Percentiles rank a stretch among this genome's conserved stretches.
Conservation (phyloP, 73 alveolate species). For the Blepharisma stoltei region DNA sequence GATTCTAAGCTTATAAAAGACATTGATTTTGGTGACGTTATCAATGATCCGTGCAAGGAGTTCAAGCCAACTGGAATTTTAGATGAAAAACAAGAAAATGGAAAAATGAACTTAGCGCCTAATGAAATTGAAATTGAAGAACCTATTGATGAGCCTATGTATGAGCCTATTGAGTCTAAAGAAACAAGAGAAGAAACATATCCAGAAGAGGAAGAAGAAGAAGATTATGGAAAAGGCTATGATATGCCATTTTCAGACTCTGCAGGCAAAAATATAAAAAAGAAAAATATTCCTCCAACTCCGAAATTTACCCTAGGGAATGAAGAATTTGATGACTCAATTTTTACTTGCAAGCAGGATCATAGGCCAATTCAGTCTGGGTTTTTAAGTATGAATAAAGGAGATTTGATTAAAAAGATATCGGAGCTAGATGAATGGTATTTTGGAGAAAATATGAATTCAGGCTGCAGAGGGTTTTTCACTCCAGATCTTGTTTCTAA, state of each 20-base stretch:
- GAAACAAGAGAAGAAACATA: not conserved
- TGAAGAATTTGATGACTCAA: not conserved
- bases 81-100: not conserved
- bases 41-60: constrained; percentile 6
- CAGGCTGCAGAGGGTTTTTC: constrained; percentile 20
- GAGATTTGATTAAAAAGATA: constrained; percentile 7
- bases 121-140: no score
- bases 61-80: constrained; percentile 23
- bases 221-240: not conserved
- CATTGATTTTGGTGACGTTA: not conserved
- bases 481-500: not conserved
- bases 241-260: constrained; percentile 20
- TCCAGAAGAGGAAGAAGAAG: not conserved
- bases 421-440: constrained; percentile 22
- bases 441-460: constrained; percentile 11
- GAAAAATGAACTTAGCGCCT: not conserved
- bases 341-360: not conserved
- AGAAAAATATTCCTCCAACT: constrained; percentile 17
- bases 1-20: not conserved
- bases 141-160: not conserved
- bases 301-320: not conserved
- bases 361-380: not conserved
- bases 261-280: constrained; percentile 7
- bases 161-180: not conserved
- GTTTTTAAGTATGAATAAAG: constrained; percentile 6